These are phyloP conservation scores for Alternaria arborescens DNA, from an alignment of 2,329 filamentous ascomycete genomes.

Conservation along the genomic window DNA sequence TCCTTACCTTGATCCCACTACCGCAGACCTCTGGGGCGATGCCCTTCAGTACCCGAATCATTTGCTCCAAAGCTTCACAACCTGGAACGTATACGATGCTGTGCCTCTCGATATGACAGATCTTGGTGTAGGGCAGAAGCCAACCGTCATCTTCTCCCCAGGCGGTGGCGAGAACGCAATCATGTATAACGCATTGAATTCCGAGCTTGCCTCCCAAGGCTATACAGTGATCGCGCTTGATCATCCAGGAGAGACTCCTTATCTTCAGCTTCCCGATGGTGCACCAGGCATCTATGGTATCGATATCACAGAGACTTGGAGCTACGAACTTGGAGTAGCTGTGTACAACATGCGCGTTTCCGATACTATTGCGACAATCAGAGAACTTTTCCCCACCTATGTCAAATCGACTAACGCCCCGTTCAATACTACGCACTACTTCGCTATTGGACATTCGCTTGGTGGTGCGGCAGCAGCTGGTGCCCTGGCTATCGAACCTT, in stretches of 20 bases:
- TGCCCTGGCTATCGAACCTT: not conserved
- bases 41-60: conserved; percentile 8
- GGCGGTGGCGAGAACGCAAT: conserved; percentile 16
- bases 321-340: not conserved
- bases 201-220: conserved; percentile 22
- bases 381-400: conserved; percentile 10
- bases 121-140: conserved; percentile 7
- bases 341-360: conserved; percentile 10
- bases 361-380: conserved; percentile 2
- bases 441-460: conserved; percentile 20
- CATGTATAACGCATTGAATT: conserved; percentile 11
- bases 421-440: conserved; percentile 15
- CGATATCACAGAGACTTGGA: conserved; percentile 2
- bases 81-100: conserved; percentile 14
- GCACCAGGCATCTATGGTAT: conserved; percentile 15
- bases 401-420: conserved; percentile 6
- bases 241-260: conserved; percentile 26
- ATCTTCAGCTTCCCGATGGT: conserved; percentile 13
- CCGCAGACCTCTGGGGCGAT: conserved; percentile 21
- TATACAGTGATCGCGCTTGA: conserved; percentile 24
- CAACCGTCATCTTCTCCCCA: conserved; percentile 24
- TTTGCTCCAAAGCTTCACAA: conserved; percentile 14
- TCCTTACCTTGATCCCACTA: conserved; percentile 34
- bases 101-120: conserved; percentile 6
- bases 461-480: conserved; percentile 19